Evolutionary conservation across 495 filamentous ascomycete species (phyloP), one percentile per base, ranked within the genome.

Genomic region (Friedmanniomyces simplex): DNA sequence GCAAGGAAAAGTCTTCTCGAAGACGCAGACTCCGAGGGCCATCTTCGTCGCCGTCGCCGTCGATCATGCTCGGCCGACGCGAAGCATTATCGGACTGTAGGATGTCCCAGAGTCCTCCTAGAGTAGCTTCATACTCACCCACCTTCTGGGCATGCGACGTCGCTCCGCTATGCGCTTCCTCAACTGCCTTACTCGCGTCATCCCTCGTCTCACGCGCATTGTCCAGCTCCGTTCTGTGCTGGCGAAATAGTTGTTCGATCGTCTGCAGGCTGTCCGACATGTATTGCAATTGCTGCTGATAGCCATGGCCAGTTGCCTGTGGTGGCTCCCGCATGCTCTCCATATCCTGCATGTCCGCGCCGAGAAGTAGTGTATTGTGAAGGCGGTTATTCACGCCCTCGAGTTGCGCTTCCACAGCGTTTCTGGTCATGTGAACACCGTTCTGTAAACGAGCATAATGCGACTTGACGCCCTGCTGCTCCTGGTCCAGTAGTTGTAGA

Each of bases 91-190:
- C 55, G 2, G 61, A 58, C 28, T 60, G 61, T 25, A 89, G 77
- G 49, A 82, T 85, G 41, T 85, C 81, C 87, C 87, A 91, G 22
- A 91, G 69, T n/a, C 81, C 79, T 55, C 72, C 77, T 36, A 90
- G 72, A 5, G 84, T 58, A 5, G 56, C 45, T 25, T 66, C 63
- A 46, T 66, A 66, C 34, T 63, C 61, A 12, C 21, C 46, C n/a
- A 53, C 11, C 51, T 65, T 57, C 46, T 65, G 28, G 25, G 48
- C 45, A 22, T 54, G 18, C 28, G 43, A 14, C 2, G 6, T n/a
- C 21, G 55, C 50, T 24, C 48, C 61, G 10, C 1, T 37, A 11
- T 48, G 54, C 28, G 39, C 50, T 5, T 58, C 54, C 28, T 53
- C 60, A 21, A 54, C n/a, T 4, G 41, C 43, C 41, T 16, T 22